Conservation (phyloP, 148 eudicot genomes). For the Amaranthus palmeri region DNA sequence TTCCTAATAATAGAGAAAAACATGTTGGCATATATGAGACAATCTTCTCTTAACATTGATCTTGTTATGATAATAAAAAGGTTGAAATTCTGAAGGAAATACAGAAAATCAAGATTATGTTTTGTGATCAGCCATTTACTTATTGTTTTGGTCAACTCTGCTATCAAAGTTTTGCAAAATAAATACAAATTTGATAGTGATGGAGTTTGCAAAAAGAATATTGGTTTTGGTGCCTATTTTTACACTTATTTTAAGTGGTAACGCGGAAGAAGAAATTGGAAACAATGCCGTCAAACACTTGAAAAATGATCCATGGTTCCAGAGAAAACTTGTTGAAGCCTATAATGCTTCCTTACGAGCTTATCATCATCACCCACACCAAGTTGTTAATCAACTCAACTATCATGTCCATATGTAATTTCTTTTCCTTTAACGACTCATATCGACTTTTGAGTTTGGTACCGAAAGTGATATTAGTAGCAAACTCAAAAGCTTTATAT, state of each 20-base stretch:
- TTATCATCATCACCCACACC: constrained; percentile 34
- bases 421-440: neutral
- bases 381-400: constrained; percentile 44
- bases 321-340: constrained; percentile 35
- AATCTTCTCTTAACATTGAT: neutral
- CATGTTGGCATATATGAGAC: neutral
- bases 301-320: constrained; percentile 33
- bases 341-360: constrained; percentile 31
- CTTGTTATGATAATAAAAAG: neutral
- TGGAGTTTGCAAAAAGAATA: constrained; percentile 7
- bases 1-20: neutral
- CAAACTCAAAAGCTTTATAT: neutral
- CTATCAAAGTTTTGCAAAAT: constrained; percentile 14
- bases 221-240: constrained; percentile 15
- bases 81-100: neutral
- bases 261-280: constrained; percentile 22
- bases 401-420: constrained; percentile 48
- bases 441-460: neutral
- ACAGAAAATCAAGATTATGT: constrained; percentile 19
- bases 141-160: constrained; percentile 17
- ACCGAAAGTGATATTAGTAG: neutral
- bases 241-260: constrained; percentile 18
- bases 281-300: neutral
- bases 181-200: neutral
- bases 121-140: constrained; percentile 18